Conservation (phyloP, 1,284 basidiomycete species). For the Microbotryum scabiosae region DNA sequence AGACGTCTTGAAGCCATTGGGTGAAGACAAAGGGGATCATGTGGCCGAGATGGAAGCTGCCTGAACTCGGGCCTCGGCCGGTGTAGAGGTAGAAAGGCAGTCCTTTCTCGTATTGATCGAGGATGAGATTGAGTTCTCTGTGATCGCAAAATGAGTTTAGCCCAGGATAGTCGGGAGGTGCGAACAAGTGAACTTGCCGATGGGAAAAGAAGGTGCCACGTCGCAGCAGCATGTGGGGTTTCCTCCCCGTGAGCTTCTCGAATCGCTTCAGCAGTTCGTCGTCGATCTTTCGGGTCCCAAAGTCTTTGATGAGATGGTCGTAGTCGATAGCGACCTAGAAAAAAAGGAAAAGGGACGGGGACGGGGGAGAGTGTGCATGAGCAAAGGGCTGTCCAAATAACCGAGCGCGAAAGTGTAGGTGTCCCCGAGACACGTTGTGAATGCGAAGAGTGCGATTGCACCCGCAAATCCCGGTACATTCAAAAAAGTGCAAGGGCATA, state of each 20-base stretch:
- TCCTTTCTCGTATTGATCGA: slow-evolving; percentile 91
- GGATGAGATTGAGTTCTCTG: slow-evolving; percentile 86
- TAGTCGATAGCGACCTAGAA: slow-evolving; percentile 59
- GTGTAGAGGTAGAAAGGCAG: slow-evolving; percentile 99
- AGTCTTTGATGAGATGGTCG: slow-evolving; percentile 87
- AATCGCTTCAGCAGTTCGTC: slow-evolving; percentile 74
- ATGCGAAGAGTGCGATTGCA: too few species aligned
- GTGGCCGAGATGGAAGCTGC: slow-evolving; percentile 97
- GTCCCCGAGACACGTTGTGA: too few species aligned
- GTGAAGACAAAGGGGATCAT: slow-evolving; percentile 97
- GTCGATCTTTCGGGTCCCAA: slow-evolving; percentile 81
- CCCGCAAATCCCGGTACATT: neutral
- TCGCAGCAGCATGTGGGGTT: slow-evolving; percentile 82
- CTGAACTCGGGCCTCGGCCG: slow-evolving; percentile 89
- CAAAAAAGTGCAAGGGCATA: neutral
- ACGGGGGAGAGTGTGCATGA: neutral
- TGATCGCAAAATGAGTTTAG: neutral
- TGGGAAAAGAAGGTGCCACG: slow-evolving; percentile 98
- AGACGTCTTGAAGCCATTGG: slow-evolving; percentile 88
- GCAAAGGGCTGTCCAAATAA: neutral
- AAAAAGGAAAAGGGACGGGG: neutral
- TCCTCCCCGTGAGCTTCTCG: slow-evolving; percentile 79
- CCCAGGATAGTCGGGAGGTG: neutral
- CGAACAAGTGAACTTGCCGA: slow-evolving; percentile 51
- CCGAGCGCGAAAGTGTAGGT: neutral